Percentiles rank a stretch among this genome's conserved stretches.
These are phyloP conservation scores for Phytophthora rubi DNA, from an alignment of 352 stramenopile genomes.

Conservation along the genomic window DNA sequence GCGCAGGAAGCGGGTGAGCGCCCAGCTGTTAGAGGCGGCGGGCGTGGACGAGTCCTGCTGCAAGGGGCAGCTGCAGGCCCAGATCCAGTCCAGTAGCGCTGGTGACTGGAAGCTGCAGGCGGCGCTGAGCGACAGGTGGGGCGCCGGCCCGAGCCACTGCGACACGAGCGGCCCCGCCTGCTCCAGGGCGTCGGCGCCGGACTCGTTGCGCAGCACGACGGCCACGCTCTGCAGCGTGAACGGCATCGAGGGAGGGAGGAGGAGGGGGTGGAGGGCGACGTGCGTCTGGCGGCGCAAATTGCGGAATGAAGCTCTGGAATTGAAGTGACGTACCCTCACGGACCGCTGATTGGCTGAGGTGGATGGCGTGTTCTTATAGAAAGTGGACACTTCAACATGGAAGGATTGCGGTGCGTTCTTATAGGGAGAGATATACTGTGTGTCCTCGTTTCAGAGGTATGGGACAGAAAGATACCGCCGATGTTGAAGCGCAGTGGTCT, in stretches of 20 bases:
- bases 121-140: constrained; percentile 1
- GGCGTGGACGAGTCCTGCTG: no score
- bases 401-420: no score
- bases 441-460: no score
- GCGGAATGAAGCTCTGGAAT: constrained; percentile 1
- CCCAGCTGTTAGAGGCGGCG: background rate
- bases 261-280: no score
- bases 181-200: background rate
- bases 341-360: background rate
- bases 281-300: constrained; percentile 4
- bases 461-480: no score
- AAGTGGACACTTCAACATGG: no score
- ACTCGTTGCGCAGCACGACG: background rate
- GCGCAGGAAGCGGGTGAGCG: background rate
- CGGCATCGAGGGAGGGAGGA: background rate
- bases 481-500: no score
- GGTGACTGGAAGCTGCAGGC: background rate
- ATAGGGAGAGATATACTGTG: no score
- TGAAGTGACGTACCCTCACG: background rate
- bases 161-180: constrained; percentile 1
- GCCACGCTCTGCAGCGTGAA: background rate
- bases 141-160: background rate
- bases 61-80: background rate
- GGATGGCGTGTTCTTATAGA: background rate
- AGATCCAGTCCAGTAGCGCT: constrained; percentile 5